phyloP scores from a whole-genome alignment of 208 protist genomes.

The Leishmania turanica region DNA sequence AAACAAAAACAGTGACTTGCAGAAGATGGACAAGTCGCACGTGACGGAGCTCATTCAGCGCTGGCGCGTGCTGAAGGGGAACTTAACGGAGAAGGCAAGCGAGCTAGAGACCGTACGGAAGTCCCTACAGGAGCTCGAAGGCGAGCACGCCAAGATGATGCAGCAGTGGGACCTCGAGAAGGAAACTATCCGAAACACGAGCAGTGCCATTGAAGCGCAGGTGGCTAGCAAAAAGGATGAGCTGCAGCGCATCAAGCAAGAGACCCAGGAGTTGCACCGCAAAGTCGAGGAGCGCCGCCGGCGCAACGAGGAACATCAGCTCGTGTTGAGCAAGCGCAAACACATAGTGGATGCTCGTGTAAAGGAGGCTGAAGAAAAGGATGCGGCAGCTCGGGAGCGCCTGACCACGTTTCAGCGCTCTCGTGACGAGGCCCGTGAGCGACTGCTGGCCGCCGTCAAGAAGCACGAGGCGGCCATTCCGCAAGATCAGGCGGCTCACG shows the following conservation, averaged over 20 bases:
- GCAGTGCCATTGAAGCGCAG: slow-evolving; percentile 62
- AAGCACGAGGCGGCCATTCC: slow-evolving; percentile 55
- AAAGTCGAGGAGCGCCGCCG: slow-evolving; percentile 75
- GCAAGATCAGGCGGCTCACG: slow-evolving; percentile 50
- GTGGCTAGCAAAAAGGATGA: slow-evolving; percentile 70
- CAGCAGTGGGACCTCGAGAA: slow-evolving; percentile 87
- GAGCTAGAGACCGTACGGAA: slow-evolving; percentile 54
- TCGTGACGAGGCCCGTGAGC: slow-evolving; percentile 52
- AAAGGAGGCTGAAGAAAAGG: slow-evolving; percentile 56
- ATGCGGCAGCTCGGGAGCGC: slow-evolving; percentile 49
- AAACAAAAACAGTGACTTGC: background rate
- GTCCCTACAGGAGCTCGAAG: slow-evolving; percentile 49
- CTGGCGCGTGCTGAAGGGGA: slow-evolving; percentile 61
- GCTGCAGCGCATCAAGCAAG: slow-evolving; percentile 57
- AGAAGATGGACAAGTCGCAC: slow-evolving; percentile 38
- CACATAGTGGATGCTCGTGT: slow-evolving; percentile 36
- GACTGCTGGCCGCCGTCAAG: slow-evolving; percentile 46
- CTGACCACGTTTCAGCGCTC: slow-evolving; percentile 47
- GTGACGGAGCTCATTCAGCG: slow-evolving; percentile 78
- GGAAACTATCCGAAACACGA: slow-evolving; percentile 70
- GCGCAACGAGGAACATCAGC: slow-evolving; percentile 72
- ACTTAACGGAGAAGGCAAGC: slow-evolving; percentile 50
- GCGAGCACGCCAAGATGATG: slow-evolving; percentile 47
- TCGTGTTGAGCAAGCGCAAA: slow-evolving; percentile 59
- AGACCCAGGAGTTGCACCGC: slow-evolving; percentile 54